Base-by-base conservation (phyloP, 352 stramenopile genomes). In the Globisporangium nagaii region DNA sequence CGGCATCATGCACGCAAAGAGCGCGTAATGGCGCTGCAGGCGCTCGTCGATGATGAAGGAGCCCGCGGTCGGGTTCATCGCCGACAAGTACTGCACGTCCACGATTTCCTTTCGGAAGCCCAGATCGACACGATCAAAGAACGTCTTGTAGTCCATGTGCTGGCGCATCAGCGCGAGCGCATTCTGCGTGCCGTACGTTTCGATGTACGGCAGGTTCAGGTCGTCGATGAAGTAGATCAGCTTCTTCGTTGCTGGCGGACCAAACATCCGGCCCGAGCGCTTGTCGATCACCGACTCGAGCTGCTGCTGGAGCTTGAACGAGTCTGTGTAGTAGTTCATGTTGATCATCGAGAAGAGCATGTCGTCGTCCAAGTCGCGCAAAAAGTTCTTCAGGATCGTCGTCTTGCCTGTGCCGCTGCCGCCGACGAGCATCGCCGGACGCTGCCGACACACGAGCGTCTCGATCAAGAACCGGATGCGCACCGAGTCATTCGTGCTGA, bases 241-340 rank as follows among this genome's bases (percentile, higher is more conserved):
- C 56, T 93, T 93, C 71, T 98, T 98, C 27, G 89, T 97, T 17
- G 96, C 93, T 2, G 95, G 94, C 2, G 96, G 96, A 8, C 96
- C 96, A 58, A 98, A 98, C 68, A 97, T 96, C 25, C 93, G 79
- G 0, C 96, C 95, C 2, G 90, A 98, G 31, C 95, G 86, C 70
- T 98, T 98, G 64, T 99, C 96, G 58, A 98, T 98, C 32, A 97
- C 93, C 0, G 95, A 91, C 65, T 99, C 96, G 22, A 99, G 70
- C 56, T 99, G 95, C 54, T 97, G 84, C 60, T 98, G 93, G 8
- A 98, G 65, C 43, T 96, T 97, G 64, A 86, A 96, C 20, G 90
- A 98, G 62, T 97, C 90, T 3, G 90, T 98, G 72, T 97, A 98
- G 72, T 98, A 98, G 58, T 96, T 98, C 95, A 98, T 98, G 70